Conservation (phyloP, 2,329 filamentous ascomycete genomes). For the Diplocarpon mali region DNA sequence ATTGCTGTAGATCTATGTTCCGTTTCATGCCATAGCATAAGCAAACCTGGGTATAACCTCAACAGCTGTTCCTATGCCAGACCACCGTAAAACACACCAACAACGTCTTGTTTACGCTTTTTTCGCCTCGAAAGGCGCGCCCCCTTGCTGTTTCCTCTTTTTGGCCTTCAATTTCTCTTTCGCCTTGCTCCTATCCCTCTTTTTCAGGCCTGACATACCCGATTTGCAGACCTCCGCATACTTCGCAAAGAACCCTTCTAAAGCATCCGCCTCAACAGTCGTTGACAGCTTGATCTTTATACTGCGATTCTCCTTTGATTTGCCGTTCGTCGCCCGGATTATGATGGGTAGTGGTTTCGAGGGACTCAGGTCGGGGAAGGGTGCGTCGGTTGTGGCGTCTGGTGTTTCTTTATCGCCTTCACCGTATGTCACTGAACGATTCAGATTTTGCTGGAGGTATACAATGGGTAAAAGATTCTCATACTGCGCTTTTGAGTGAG, state of each 20-base stretch:
- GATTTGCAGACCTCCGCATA: conserved; percentile 89
- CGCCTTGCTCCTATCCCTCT: conserved; percentile 79
- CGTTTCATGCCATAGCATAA: not conserved
- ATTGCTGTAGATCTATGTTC: not conserved
- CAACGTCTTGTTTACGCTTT: conserved; percentile 1
- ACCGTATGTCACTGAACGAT: conserved; percentile 20
- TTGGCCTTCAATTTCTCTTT: conserved; percentile 67
- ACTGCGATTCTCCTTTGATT: conserved; percentile 36
- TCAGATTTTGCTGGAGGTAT: not conserved
- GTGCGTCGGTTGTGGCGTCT: conserved; percentile 33
- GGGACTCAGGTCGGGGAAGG: conserved; percentile 49
- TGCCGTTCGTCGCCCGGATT: conserved; percentile 76
- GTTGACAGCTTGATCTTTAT: conserved; percentile 70
- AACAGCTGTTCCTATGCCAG: not conserved
- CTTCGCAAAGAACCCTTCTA: conserved; percentile 70
- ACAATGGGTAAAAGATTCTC: conserved; percentile 16
- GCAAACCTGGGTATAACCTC: not conserved
- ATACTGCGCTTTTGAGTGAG: conserved; percentile 67
- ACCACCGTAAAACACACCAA: not conserved
- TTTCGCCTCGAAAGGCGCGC: conserved; percentile 18
- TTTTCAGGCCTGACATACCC: conserved; percentile 84
- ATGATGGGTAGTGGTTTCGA: conserved; percentile 58
- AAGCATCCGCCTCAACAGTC: conserved; percentile 60
- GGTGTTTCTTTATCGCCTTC: conserved; percentile 22
- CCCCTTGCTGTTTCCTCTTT: conserved; percentile 33